phyloP scores from a whole-genome alignment of 805 yeast species.

The Zygoascus bituminiphila region DNA sequence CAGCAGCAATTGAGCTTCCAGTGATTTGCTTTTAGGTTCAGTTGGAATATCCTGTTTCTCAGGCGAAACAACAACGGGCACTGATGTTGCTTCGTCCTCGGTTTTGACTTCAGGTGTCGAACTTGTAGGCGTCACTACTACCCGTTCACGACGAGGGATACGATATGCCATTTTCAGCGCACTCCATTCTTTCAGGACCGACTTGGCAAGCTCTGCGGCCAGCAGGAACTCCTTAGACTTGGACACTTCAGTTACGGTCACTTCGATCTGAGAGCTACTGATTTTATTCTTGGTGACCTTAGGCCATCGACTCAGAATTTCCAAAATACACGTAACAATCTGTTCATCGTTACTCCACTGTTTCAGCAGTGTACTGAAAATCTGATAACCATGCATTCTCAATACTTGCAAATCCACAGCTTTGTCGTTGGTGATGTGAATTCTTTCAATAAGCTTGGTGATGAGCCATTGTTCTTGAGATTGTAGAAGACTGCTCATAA shows the following conservation, averaged over 20 bases:
- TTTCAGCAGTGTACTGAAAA: slow-evolving; percentile 53
- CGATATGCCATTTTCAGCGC: slow-evolving; percentile 72
- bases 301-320: slow-evolving; percentile 58
- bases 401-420: slow-evolving; percentile 51
- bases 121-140: neutral
- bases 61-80: neutral
- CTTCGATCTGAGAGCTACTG: slow-evolving; percentile 63
- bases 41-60: neutral
- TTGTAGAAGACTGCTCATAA: slow-evolving; percentile 75
- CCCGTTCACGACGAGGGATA: slow-evolving; percentile 53
- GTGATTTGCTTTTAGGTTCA: neutral
- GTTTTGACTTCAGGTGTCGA: neutral
- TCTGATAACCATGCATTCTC: slow-evolving; percentile 79
- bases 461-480: slow-evolving; percentile 60
- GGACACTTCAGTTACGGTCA: slow-evolving; percentile 41
- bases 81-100: neutral
- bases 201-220: slow-evolving; percentile 32
- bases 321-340: slow-evolving; percentile 44
- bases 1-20: neutral
- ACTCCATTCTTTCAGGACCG: slow-evolving; percentile 60
- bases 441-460: slow-evolving; percentile 58
- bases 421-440: slow-evolving; percentile 44
- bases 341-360: slow-evolving; percentile 33
- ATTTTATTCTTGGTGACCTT: slow-evolving; percentile 70
- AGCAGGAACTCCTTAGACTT: slow-evolving; percentile 15